Percentiles rank a stretch among this genome's conserved stretches.
These are phyloP conservation scores for Diaporthe batatas DNA, from an alignment of 2,329 filamentous ascomycete genomes.

Conservation along the genomic window DNA sequence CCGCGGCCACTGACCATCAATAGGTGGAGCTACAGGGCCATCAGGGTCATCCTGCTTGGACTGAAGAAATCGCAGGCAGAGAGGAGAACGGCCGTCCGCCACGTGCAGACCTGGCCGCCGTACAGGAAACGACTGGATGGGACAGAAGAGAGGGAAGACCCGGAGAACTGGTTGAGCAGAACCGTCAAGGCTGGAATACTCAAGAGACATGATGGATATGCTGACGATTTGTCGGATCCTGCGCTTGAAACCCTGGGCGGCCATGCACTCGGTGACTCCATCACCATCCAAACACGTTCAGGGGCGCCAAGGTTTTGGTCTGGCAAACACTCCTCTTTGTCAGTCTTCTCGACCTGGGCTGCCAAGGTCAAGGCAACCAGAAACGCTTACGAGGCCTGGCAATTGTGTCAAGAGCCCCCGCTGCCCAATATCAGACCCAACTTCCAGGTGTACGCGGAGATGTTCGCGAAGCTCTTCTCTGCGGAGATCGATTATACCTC, in stretches of 20 bases:
- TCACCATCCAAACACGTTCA: constrained; percentile 68
- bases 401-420: constrained; percentile 58
- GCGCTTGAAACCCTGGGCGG: constrained; percentile 68
- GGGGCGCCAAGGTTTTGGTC: constrained; percentile 52
- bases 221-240: constrained; percentile 59
- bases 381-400: constrained; percentile 73
- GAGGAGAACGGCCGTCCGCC: constrained; percentile 60
- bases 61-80: constrained; percentile 67
- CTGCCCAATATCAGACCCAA: constrained; percentile 52
- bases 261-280: constrained; percentile 61
- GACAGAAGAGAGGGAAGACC: constrained; percentile 67
- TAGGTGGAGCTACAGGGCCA: constrained; percentile 65
- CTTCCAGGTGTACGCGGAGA: constrained; percentile 66
- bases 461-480: constrained; percentile 70
- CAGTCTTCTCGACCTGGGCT: constrained; percentile 62
- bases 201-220: constrained; percentile 70
- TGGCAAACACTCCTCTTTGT: constrained; percentile 49
- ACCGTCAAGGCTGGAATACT: constrained; percentile 65
- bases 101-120: constrained; percentile 70
- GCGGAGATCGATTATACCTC: constrained; percentile 46
- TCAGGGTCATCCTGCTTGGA: constrained; percentile 66
- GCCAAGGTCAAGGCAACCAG: constrained; percentile 70
- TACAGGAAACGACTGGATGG: constrained; percentile 70
- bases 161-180: constrained; percentile 67
- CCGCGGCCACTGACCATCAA: constrained; percentile 65